A percentile compares a stretch with the other conserved stretches of the same genome.
Conservation (phyloP, 768 basidiomycete species). For the Mycena metata region DNA sequence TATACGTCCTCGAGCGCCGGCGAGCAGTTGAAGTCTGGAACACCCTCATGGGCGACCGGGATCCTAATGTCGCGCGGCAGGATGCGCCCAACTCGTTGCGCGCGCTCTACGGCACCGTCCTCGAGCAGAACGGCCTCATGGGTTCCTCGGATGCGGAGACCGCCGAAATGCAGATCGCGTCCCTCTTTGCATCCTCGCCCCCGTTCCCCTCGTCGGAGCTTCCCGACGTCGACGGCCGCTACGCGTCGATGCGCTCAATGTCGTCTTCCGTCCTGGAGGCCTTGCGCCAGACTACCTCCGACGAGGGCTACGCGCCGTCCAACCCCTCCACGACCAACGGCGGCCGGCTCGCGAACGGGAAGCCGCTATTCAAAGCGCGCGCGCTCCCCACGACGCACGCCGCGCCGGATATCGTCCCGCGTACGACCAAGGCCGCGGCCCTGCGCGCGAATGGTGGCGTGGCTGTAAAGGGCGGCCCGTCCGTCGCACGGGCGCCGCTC, state of each 20-base stretch:
- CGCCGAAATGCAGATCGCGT: slow-evolving; percentile 85
- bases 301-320: slow-evolving; percentile 62
- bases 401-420: slow-evolving; percentile 80
- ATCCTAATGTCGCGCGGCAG: slow-evolving; percentile 68
- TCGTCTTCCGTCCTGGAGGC: slow-evolving; percentile 64
- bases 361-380: slow-evolving; percentile 74
- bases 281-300: slow-evolving; percentile 52
- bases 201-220: slow-evolving; percentile 81
- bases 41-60: slow-evolving; percentile 79
- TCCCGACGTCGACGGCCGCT: slow-evolving; percentile 58
- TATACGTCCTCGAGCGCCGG: slow-evolving; percentile 88
- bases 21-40: slow-evolving; percentile 86
- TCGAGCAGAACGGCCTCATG: slow-evolving; percentile 75
- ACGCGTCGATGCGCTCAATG: slow-evolving; percentile 58
- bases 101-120: slow-evolving; percentile 72
- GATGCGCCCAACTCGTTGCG: slow-evolving; percentile 77
- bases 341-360: slow-evolving; percentile 57
- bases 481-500: slow-evolving; percentile 63
- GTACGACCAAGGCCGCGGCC: slow-evolving; percentile 80
- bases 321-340: slow-evolving; percentile 57
- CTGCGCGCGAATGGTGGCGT: slow-evolving; percentile 70
- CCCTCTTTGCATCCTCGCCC: slow-evolving; percentile 86
- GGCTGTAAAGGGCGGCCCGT: slow-evolving; percentile 54
- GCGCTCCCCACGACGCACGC: slow-evolving; percentile 71
- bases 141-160: slow-evolving; percentile 74